These are phyloP conservation scores for Epichloe sp. DNA, from an alignment of 2,329 filamentous ascomycete species.

Conservation along the genomic window DNA sequence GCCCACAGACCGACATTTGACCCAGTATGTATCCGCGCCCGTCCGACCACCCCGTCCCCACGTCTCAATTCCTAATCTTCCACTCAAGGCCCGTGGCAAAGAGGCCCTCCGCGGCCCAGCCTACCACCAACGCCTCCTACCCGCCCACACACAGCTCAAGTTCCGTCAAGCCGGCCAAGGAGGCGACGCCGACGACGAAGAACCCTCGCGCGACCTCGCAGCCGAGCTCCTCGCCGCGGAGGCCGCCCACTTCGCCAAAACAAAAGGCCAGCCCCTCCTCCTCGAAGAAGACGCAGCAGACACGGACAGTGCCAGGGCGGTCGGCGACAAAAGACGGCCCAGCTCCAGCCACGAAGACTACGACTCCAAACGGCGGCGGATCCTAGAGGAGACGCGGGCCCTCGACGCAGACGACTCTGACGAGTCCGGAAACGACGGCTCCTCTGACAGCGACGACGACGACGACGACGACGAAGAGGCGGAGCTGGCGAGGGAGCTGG, in stretches of 20 bases:
- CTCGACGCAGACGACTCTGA: conserved; percentile 64
- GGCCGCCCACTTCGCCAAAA: conserved; percentile 75
- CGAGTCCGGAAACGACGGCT: conserved; percentile 42
- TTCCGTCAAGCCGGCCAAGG: conserved; percentile 79
- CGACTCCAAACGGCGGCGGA: conserved; percentile 71
- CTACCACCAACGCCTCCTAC: conserved; percentile 91
- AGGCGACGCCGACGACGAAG: conserved; percentile 59
- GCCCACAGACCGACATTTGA: conserved; percentile 88
- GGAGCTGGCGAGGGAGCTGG: conserved; percentile 81
- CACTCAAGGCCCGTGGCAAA: conserved; percentile 67
- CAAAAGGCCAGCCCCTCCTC: conserved; percentile 39
- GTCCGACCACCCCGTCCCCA: not conserved
- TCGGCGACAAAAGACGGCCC: conserved; percentile 46
- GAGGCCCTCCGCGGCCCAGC: conserved; percentile 86
- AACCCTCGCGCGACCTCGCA: conserved; percentile 64
- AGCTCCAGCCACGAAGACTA: conserved; percentile 42
- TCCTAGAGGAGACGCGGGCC: conserved; percentile 77
- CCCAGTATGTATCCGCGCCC: conserved; percentile 44
- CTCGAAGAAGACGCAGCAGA: conserved; percentile 30
- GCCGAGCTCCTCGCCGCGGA: conserved; percentile 85
- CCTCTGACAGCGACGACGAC: conserved; percentile 40
- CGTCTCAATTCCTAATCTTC: conserved; percentile 13
- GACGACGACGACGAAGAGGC: conserved; percentile 50
- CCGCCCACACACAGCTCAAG: conserved; percentile 88
- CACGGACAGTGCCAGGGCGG: conserved; percentile 20